These are phyloP conservation scores for Fusarium nisikadoi DNA, from an alignment of 2,329 filamentous ascomycete genomes.

Conservation along the genomic window DNA sequence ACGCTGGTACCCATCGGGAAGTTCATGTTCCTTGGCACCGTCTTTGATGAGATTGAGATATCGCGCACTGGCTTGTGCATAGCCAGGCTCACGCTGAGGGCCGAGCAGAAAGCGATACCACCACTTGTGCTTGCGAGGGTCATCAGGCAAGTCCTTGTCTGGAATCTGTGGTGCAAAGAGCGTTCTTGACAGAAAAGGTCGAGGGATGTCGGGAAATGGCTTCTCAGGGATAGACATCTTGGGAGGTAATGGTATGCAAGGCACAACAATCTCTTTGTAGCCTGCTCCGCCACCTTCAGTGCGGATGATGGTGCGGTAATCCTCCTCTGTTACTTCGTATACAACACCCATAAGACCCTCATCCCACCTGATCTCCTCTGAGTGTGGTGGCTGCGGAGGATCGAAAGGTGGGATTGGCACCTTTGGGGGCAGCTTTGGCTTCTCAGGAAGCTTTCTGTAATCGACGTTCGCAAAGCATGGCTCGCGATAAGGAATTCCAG, in stretches of 20 bases:
- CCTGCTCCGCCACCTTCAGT: slow-evolving; percentile 88
- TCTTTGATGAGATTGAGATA: slow-evolving; percentile 84
- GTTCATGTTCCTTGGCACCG: slow-evolving; percentile 81
- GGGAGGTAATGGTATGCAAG: slow-evolving; percentile 76
- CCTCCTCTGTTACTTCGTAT: slow-evolving; percentile 87
- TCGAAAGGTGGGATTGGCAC: slow-evolving; percentile 43
- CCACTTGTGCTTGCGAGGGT: slow-evolving; percentile 54
- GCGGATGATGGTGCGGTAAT: slow-evolving; percentile 87
- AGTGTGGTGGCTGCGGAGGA: slow-evolving; percentile 38
- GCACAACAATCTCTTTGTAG: slow-evolving; percentile 86
- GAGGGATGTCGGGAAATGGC: slow-evolving; percentile 63
- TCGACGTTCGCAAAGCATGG: slow-evolving; percentile 91
- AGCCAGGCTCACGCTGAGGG: slow-evolving; percentile 69
- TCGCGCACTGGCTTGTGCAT: slow-evolving; percentile 84
- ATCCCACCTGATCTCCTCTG: slow-evolving; percentile 64
- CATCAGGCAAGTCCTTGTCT: slow-evolving; percentile 45
- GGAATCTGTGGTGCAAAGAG: slow-evolving; percentile 74
- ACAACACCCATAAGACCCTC: slow-evolving; percentile 92
- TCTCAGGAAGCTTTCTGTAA: slow-evolving; percentile 63
- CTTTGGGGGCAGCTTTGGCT: slow-evolving; percentile 48
- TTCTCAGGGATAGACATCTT: slow-evolving; percentile 70
- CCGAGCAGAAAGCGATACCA: slow-evolving; percentile 58
- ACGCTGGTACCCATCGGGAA: slow-evolving; percentile 80
- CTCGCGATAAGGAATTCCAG: slow-evolving; percentile 86
- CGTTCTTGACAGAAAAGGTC: slow-evolving; percentile 84